Evolutionary conservation across 1,284 basidiomycete genomes (phyloP), one percentile per base, ranked within the genome.

Genomic region (Boletus albobrunnescens): DNA sequence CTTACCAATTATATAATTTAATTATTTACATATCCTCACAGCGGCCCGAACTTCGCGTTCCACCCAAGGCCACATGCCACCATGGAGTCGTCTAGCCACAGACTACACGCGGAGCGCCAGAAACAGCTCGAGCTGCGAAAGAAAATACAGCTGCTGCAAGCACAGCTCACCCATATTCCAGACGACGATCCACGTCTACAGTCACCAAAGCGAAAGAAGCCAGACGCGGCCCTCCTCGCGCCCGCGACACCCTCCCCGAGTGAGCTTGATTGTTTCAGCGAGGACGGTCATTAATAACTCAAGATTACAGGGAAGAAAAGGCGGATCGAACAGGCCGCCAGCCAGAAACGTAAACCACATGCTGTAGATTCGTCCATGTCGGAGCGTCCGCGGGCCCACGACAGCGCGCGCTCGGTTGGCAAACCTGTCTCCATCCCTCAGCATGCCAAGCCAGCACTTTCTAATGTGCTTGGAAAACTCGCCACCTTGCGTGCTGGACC

Each of bases 201-300:
- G 12, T 76, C 79, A 7, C 76, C 78, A 12, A 79, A 80, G 61
- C 69, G 78, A 50, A 80, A 74, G 58, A 66, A 70, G 39, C 54
- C 63, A 13, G 69, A 71, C 19, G 54, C 67, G 8, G 65, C 64
- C 2, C 57, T 79, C 7, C 64, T 88, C 4, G 84, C 75, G 1
- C 84, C 84, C 20, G 67, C 77, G 0, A 86, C 85, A 3, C 86
- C 85, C 14, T 85, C 85, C 36, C 81, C 82, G 3, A 84, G 85
- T 87, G 54, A 62, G 78, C 64, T 13, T n/a, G 27, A 13, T 13
- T 3, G 6, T 24, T 44, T 47, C 22, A 37, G 39, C 14, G 17
- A 39, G 51, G 27, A 39, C 49, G 48, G 48, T 42, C 44, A 54
- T 52, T 57, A 44, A 47, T 37, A 32, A 46, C 31, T 35, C 30